Evolutionary conservation across 805 yeast species (phyloP).

Genomic region (Lipomyces kockii): DNA sequence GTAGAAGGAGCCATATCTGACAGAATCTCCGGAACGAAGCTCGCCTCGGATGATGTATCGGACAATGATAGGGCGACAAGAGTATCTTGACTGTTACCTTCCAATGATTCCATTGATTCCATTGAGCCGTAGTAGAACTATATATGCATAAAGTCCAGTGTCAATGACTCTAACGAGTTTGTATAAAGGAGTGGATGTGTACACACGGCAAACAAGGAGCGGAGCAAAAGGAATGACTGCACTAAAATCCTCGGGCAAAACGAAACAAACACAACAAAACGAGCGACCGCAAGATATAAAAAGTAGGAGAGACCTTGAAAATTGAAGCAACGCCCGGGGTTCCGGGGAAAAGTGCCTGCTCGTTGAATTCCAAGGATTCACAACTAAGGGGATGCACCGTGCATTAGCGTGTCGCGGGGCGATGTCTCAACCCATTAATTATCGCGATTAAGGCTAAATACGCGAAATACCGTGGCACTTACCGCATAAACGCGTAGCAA

Average conservation of each 20-base stretch:
- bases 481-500: not conserved
- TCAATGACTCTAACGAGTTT: not conserved
- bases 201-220: not conserved
- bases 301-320: not conserved
- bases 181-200: not conserved
- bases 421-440: not conserved
- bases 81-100: constrained; percentile 7
- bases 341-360: not conserved
- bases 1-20: not conserved
- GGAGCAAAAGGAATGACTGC: not conserved
- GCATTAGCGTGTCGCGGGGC: constrained; percentile 1
- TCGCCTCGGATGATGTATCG: constrained; percentile 5
- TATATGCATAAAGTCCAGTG: not conserved
- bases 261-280: not conserved
- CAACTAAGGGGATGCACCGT: not conserved
- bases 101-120: constrained; percentile 1
- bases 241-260: not conserved
- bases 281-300: not conserved
- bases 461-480: not conserved
- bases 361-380: not conserved
- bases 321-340: not conserved
- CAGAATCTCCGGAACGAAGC: constrained; percentile 3
- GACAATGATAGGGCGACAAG: constrained; percentile 13
- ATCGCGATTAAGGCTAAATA: not conserved
- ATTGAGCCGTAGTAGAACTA: not conserved